Evolutionary conservation across 257 asterid genomes (phyloP).

Genomic region (Solanum pennellii): DNA sequence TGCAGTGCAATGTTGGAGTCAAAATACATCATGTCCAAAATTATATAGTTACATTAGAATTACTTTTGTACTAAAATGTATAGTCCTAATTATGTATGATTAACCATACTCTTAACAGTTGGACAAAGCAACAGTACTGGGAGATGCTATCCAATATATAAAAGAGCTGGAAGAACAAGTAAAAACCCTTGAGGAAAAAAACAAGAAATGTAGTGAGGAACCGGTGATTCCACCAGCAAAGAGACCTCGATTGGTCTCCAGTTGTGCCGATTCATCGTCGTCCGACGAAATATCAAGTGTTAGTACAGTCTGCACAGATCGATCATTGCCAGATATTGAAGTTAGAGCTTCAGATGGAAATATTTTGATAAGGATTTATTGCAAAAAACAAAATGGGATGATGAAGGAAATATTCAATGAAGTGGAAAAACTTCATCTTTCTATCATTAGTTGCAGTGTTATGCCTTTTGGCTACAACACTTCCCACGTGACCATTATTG

Average conservation of each 20-base stretch:
- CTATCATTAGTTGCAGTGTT: not conserved
- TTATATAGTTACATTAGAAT: not conserved
- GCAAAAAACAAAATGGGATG: slow-evolving; percentile 4
- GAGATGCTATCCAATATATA: slow-evolving; percentile 15
- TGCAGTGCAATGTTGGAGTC: not conserved
- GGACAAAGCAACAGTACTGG: slow-evolving; percentile 20
- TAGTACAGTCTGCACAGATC: not conserved
- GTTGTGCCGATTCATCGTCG: not conserved
- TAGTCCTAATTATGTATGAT: no score
- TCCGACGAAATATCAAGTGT: not conserved
- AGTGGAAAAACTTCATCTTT: slow-evolving; percentile 2
- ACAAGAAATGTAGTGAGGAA: not conserved
- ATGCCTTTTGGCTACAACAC: slow-evolving; percentile 8
- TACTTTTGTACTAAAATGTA: not conserved
- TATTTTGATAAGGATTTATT: slow-evolving; percentile 2
- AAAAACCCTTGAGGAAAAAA: slow-evolving; percentile 3
- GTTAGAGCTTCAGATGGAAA: slow-evolving; percentile 5
- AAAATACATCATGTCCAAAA: not conserved
- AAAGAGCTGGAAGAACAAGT: slow-evolving; percentile 14
- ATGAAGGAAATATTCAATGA: slow-evolving; percentile 6
- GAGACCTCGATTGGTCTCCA: not conserved
- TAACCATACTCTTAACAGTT: slow-evolving; percentile 1
- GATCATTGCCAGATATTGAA: slow-evolving; percentile 2
- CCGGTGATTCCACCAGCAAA: not conserved
- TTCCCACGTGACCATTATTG: slow-evolving; percentile 3